phyloP scores from a whole-genome alignment of 768 basidiomycete genomes.

The Boletus rubescentipes region DNA sequence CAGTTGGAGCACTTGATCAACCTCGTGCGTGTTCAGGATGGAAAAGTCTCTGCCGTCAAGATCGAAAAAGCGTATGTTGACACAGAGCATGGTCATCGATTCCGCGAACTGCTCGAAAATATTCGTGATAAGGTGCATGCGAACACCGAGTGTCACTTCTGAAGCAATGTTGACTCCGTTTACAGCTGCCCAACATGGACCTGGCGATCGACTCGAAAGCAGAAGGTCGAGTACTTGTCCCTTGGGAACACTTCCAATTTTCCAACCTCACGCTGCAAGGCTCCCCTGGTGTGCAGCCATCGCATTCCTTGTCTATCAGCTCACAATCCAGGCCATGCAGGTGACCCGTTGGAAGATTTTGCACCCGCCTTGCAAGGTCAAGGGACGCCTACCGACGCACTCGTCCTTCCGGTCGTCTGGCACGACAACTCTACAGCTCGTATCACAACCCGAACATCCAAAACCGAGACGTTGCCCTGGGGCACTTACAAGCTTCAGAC shows the following conservation, averaged over 20 bases:
- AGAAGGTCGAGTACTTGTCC: constrained; percentile 89
- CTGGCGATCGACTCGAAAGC: constrained; percentile 92
- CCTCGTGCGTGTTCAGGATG: constrained; percentile 69
- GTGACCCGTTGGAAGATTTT: constrained; percentile 51
- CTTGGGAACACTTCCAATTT: constrained; percentile 79
- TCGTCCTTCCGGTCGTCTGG: too few relatives aligned
- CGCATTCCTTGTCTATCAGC: not conserved
- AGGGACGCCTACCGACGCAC: too few relatives aligned
- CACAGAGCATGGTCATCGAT: constrained; percentile 72
- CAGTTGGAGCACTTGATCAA: constrained; percentile 80
- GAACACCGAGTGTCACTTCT: not conserved
- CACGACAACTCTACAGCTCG: too few relatives aligned
- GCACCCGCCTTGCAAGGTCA: constrained; percentile 71
- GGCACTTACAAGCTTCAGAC: too few relatives aligned
- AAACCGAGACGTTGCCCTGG: too few relatives aligned
- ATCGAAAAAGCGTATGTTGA: constrained; percentile 57
- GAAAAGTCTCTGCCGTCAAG: constrained; percentile 58
- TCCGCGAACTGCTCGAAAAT: constrained; percentile 65
- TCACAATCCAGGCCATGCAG: not conserved
- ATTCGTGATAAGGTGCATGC: constrained; percentile 62
- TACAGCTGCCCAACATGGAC: constrained; percentile 88
- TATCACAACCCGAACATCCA: constrained; percentile 2
- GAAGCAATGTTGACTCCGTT: not conserved
- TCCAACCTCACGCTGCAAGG: constrained; percentile 62
- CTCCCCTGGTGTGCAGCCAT: constrained; percentile 28